phyloP scores from a whole-genome alignment of 495 filamentous ascomycete genomes.

The Letharia columbiana region DNA sequence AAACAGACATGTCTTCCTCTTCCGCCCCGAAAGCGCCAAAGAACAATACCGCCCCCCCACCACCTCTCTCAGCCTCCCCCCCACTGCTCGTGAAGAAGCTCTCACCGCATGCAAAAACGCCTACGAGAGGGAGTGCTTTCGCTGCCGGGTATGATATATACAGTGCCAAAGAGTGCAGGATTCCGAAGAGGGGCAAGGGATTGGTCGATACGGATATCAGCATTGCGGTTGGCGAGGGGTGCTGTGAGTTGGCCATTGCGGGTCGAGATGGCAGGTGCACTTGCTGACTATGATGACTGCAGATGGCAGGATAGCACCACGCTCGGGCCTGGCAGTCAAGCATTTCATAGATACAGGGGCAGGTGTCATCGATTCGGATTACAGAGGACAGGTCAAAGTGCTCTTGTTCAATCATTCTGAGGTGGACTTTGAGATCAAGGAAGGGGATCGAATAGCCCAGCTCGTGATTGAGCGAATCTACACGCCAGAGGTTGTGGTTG shows the following conservation, averaged over 20 bases:
- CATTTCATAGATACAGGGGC: conserved; percentile 92
- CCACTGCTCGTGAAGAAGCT: conserved; percentile 81
- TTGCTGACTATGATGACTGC: background rate
- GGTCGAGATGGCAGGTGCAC: background rate
- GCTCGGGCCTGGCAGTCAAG: conserved; percentile 84
- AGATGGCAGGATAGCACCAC: conserved; percentile 89
- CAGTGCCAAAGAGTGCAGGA: conserved; percentile 58
- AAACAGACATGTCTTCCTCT: conserved; percentile 33
- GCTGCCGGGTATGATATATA: conserved; percentile 93
- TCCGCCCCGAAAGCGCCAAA: conserved; percentile 29
- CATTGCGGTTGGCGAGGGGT: conserved; percentile 79
- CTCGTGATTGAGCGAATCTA: conserved; percentile 88
- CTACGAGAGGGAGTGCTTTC: conserved; percentile 80
- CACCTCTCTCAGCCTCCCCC: conserved; percentile 36
- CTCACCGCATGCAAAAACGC: conserved; percentile 57
- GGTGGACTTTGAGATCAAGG: conserved; percentile 69
- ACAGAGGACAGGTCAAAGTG: conserved; percentile 87
- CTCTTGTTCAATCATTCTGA: conserved; percentile 89
- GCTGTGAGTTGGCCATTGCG: conserved; percentile 51
- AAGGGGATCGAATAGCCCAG: conserved; percentile 86
- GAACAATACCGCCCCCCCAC: conserved; percentile 23
- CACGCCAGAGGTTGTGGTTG: conserved; percentile 82
- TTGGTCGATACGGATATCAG: conserved; percentile 84
- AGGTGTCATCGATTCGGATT: conserved; percentile 95
- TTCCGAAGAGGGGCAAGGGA: conserved; percentile 74